Conservation (phyloP, 495 filamentous ascomycete species). For the Bathelium albidoporum region DNA sequence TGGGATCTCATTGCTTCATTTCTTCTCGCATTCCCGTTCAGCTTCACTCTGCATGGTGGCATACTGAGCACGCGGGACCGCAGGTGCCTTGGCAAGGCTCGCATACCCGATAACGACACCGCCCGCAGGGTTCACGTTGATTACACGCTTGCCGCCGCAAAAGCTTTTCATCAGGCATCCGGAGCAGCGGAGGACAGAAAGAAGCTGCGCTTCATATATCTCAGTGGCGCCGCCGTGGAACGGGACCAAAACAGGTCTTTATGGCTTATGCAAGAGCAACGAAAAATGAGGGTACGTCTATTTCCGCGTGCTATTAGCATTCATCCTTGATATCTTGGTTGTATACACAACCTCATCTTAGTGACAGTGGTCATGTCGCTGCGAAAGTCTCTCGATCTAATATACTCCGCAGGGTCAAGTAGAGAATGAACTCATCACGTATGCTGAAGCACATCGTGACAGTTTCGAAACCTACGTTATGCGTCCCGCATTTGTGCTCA, state of each 20-base stretch:
- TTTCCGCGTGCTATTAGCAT: neutral
- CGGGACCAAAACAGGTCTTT: conserved; percentile 37
- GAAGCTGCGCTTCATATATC: conserved; percentile 43
- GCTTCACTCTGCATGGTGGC: too few species aligned
- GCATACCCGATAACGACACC: conserved; percentile 14
- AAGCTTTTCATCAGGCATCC: conserved; percentile 27
- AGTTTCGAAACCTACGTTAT: conserved; percentile 13
- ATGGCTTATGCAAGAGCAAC: conserved; percentile 33
- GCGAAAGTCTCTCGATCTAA: neutral
- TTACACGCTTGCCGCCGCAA: conserved; percentile 35
- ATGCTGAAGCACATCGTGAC: conserved; percentile 5
- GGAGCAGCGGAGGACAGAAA: conserved; percentile 15
- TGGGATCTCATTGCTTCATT: neutral
- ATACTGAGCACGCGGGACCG: too few species aligned
- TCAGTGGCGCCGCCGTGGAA: conserved; percentile 39
- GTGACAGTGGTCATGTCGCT: too few species aligned
- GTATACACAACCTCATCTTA: too few species aligned
- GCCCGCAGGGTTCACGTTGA: conserved; percentile 34
- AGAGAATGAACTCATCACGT: conserved; percentile 12
- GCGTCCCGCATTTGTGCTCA: conserved; percentile 1
- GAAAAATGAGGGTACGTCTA: conserved; percentile 36
- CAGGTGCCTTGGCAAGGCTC: conserved; percentile 11
- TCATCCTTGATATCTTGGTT: neutral
- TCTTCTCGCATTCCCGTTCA: neutral
- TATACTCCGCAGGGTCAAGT: conserved; percentile 5